phyloP scores from a whole-genome alignment of 345 rosid genomes.

The Anastatica hierochuntica region DNA sequence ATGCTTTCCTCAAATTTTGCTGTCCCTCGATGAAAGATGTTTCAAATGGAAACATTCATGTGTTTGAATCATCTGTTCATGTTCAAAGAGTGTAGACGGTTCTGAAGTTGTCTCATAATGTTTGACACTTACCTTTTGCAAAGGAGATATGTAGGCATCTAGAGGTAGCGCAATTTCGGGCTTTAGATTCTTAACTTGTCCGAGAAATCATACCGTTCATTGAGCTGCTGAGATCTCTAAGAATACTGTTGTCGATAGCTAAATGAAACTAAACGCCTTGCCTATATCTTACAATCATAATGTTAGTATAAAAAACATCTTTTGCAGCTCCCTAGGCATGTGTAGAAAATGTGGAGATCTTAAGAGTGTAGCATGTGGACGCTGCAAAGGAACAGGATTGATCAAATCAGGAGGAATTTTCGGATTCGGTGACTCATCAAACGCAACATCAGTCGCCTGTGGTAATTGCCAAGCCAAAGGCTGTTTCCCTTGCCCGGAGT shows the following conservation, averaged over 20 bases:
- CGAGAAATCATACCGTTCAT: too few relatives aligned
- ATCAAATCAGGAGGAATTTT: conserved; percentile 46
- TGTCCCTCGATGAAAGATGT: not conserved
- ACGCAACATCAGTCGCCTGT: conserved; percentile 31
- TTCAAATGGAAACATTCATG: not conserved
- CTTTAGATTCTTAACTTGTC: too few relatives aligned
- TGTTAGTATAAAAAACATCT: too few relatives aligned
- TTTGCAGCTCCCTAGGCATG: conserved; percentile 70
- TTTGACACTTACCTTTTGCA: not conserved
- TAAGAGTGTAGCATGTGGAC: conserved; percentile 62
- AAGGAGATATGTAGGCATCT: not conserved
- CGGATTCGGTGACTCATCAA: conserved; percentile 29
- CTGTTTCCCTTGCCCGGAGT: conserved; percentile 62
- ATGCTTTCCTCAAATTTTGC: not conserved
- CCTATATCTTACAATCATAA: not conserved
- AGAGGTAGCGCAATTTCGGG: too few relatives aligned
- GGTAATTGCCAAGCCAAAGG: conserved; percentile 59
- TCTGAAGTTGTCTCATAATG: not conserved
- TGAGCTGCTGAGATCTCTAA: too few relatives aligned
- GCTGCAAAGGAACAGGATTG: conserved; percentile 64
- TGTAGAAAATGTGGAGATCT: conserved; percentile 80
- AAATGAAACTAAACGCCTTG: not conserved
- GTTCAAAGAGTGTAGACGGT: not conserved
- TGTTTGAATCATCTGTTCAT: not conserved
- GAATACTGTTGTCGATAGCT: not conserved